Evolutionary conservation across 345 rosid species (phyloP), one percentile per base, ranked within the genome.

Genomic region (Corchorus olitorius): DNA sequence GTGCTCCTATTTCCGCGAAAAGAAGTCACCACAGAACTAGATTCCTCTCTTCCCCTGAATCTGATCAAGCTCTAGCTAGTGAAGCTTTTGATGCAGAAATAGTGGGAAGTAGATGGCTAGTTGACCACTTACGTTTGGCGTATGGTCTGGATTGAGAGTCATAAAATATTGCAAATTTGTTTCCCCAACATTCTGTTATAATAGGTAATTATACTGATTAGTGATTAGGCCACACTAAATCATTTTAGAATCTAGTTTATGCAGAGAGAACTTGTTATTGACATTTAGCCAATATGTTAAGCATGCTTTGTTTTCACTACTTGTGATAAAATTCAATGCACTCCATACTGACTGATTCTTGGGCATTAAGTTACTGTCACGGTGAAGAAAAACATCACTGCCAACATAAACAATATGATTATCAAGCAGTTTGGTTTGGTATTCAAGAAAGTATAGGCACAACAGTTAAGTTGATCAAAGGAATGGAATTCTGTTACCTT

Each of bases 251-350:
- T 46, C 59, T 8, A 22, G 72, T 13, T 69, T 67, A 58, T 6
- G 4, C 55, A 63, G 59, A 76, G 58, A 53, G 16, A 43, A 71
- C 15, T 66, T 39, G 50, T 8, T 34, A 37, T 85, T 54, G 66
- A 94, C 85, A 81, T 95, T 86, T 70, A 93, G 96, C 98, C 97
- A 95, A 83, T 93, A 95, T 45, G 99, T 95, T 72, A 92, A 75
- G 76, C 94, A 90, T 3, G 89, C 92, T 87, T 87, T 89, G 20
- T 80, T 83, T 46, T 87, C 85, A 0, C 81, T 80, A 70, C 86
- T 87, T 45, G 91, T 96, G 13, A 93, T 86, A 86, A 95, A 95
- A 78, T 95, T 95, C 98, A 98, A 87, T 0, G 99, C 89, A 79
- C 98, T 88, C 98, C 98, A 95, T 0, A 94, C 96, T 68, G 92